Percentiles rank a stretch among this genome's conserved stretches.
phyloP scores from a whole-genome alignment of 2,329 filamentous ascomycete genomes.

The Aspergillus glaucus region DNA sequence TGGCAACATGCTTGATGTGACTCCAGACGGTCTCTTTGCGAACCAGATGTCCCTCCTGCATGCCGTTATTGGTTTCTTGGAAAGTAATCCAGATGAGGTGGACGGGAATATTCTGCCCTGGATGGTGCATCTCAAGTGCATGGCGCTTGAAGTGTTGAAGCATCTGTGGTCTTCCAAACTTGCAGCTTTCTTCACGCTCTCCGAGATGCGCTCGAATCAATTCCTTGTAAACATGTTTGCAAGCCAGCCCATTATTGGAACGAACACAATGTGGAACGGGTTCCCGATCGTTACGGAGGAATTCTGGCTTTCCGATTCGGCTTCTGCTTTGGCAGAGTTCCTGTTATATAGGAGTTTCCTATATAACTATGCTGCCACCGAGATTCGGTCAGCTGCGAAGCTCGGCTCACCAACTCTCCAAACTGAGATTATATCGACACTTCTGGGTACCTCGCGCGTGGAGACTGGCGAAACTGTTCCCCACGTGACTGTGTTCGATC shows the following conservation, averaged over 20 bases:
- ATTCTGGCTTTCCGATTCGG: conserved; percentile 64
- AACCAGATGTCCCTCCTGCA: conserved; percentile 75
- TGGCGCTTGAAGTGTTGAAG: conserved; percentile 66
- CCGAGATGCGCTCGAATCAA: conserved; percentile 72
- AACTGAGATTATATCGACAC: conserved; percentile 56
- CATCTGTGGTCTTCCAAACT: conserved; percentile 78
- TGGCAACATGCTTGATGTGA: conserved; percentile 61
- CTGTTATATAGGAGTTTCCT: conserved; percentile 69
- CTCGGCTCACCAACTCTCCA: conserved; percentile 65
- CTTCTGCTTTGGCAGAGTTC: conserved; percentile 68
- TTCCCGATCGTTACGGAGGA: conserved; percentile 53
- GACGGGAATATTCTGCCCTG: conserved; percentile 58
- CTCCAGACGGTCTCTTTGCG: conserved; percentile 64
- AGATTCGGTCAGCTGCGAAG: conserved; percentile 71
- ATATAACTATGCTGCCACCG: conserved; percentile 77
- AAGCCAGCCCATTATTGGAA: conserved; percentile 63
- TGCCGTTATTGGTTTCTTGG: conserved; percentile 64
- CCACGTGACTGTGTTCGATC: conserved; percentile 76
- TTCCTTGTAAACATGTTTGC: conserved; percentile 73
- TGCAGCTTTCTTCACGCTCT: conserved; percentile 66
- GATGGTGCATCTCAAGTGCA: conserved; percentile 63
- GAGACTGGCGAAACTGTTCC: conserved; percentile 59
- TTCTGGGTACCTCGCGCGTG: conserved; percentile 67
- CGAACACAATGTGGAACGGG: conserved; percentile 68
- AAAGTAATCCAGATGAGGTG: conserved; percentile 61